These are phyloP conservation scores for Hyphopichia fennica DNA, from an alignment of 1,139 yeast species.

Conservation along the genomic window DNA sequence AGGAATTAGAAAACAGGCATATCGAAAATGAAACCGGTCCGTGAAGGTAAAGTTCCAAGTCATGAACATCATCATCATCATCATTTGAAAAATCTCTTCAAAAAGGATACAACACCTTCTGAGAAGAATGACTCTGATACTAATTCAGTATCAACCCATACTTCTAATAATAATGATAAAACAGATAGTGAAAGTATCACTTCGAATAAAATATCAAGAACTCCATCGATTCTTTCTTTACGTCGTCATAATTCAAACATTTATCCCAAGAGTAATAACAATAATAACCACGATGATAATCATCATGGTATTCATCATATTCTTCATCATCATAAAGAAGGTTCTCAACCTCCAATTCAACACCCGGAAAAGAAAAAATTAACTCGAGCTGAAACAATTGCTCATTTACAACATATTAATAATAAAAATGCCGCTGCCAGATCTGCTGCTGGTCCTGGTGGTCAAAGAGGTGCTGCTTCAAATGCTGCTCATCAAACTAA, in stretches of 20 bases:
- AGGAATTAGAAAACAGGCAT: no score
- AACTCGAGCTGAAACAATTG: constrained; percentile 39
- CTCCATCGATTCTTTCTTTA: constrained; percentile 29
- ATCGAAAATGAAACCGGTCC: neutral
- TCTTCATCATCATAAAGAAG: constrained; percentile 3
- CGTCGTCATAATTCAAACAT: constrained; percentile 26
- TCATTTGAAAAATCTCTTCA: constrained; percentile 20
- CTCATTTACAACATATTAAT: constrained; percentile 36
- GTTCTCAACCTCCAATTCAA: neutral
- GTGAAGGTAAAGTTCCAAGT: neutral
- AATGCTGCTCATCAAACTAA: constrained; percentile 9
- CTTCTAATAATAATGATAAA: neutral
- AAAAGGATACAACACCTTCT: constrained; percentile 13
- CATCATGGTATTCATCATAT: constrained; percentile 1
- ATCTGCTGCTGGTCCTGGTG: constrained; percentile 6
- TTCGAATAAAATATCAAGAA: constrained; percentile 12
- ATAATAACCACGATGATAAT: constrained; percentile 1
- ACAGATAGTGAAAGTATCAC: neutral
- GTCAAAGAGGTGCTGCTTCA: constrained; percentile 6
- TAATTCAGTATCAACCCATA: constrained; percentile 6
- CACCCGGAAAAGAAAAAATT: constrained; percentile 23
- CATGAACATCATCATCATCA: constrained; percentile 15
- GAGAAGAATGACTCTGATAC: neutral
- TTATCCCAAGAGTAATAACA: neutral
- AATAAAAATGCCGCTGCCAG: constrained; percentile 27